Evolutionary conservation across 2,329 filamentous ascomycete species (phyloP), one percentile per base, ranked within the genome.

Genomic region (Diaporthe australafricana): DNA sequence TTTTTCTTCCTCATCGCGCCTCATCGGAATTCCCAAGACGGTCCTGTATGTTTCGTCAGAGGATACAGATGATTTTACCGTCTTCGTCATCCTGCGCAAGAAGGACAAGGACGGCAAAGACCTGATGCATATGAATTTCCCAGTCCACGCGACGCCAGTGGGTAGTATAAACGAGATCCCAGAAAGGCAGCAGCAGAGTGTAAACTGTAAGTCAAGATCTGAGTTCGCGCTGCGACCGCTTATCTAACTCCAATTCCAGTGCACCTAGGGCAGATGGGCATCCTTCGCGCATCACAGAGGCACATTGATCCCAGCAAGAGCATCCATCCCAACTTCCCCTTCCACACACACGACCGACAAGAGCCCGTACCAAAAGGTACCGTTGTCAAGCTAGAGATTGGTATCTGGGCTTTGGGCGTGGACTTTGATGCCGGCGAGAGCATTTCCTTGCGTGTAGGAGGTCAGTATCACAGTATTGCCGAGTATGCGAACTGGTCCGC

Each of bases 11-110:
- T 75, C 77, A 2, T 80, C 83, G 0, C 77, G 81, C 5, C 75
- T 88, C 1, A 81, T 86, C n/a, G 86, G 85, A 1, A 76, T 85
- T 0, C 81, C 86, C 9, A 87, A 87, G 74, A 84, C 84, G 0
- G 76, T 83, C 0, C 76, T 88, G 0, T 86, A 84, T 77, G 83
- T 87, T 78, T 84, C 82, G 0, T 83, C 80, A 70, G 75, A 78
- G 2, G 79, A 81, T 16, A 76, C 78, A 17, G 80, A 87, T 63
- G 86, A 87, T 71, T 81, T 87, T 72, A 81, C 79, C 30, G 81
- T 86, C 1, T 87, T 82, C 63, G 78, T 85, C 5, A 80, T 83
- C 9, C 67, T 87, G 4, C 79, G 84, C 8, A 88, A 88, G 75
- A 75, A 80, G 20, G 83, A 84, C 57, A 80, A 77, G 16, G 75